Percentiles rank a stretch among this genome's conserved stretches.
phyloP scores from a whole-genome alignment of 176 grass and related monocot species.

The Oryza longistaminata region DNA sequence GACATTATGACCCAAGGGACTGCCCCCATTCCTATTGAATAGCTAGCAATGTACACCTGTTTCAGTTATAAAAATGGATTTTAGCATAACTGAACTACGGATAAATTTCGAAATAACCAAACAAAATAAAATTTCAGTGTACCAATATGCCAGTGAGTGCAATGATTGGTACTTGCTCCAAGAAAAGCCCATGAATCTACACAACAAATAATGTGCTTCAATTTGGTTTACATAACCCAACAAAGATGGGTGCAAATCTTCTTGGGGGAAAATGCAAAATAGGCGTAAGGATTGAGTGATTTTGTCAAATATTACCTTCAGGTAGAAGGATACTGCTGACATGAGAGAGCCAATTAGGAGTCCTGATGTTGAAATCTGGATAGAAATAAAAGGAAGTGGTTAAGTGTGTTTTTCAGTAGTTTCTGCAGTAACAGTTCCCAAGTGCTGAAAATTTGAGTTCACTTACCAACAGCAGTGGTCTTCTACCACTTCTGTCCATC shows the following conservation, averaged over 20 bases:
- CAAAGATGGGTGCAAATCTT: background rate
- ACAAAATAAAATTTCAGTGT: background rate
- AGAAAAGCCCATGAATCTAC: constrained; percentile 43
- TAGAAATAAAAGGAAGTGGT: background rate
- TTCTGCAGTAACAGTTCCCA: background rate
- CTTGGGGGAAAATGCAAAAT: background rate
- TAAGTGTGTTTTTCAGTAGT: background rate
- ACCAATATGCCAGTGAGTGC: constrained; percentile 61
- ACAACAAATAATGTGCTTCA: background rate
- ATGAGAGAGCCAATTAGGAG: constrained; percentile 44
- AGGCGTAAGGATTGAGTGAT: background rate
- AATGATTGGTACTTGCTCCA: constrained; percentile 33
- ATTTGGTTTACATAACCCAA: background rate
- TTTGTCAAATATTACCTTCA: constrained; percentile 34
- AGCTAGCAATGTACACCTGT: constrained; percentile 55
- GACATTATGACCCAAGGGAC: constrained; percentile 77
- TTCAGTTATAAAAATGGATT: constrained; percentile 23
- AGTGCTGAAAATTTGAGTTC: background rate
- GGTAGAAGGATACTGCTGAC: constrained; percentile 56
- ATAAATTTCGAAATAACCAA: background rate
- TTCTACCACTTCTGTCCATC: constrained; percentile 64
- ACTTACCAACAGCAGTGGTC: constrained; percentile 51
- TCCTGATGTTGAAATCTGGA: constrained; percentile 53
- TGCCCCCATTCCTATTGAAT: constrained; percentile 63
- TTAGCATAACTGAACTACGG: background rate